These are phyloP conservation scores for Cryptosporidium viatorum DNA, from an alignment of 169 alveolate species.

Conservation along the genomic window DNA sequence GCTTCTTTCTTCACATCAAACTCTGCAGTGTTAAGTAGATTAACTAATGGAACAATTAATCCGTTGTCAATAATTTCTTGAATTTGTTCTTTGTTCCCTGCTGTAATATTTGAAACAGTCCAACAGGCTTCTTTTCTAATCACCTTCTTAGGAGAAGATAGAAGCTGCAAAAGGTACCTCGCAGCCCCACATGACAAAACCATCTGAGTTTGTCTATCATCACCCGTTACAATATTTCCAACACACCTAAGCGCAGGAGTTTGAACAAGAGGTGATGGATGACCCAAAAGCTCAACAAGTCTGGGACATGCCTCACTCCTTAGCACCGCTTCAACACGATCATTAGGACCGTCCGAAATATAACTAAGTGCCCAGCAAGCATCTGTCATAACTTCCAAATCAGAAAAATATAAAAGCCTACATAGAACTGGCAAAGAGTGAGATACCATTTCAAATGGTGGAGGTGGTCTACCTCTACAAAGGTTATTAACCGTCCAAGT, in stretches of 20 bases:
- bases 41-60: conserved; percentile 86
- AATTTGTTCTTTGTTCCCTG: conserved; percentile 90
- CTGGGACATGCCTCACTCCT: conserved; percentile 92
- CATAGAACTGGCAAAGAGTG: conserved; percentile 90
- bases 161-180: conserved; percentile 84
- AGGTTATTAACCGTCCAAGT: conserved; percentile 96
- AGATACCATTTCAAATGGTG: conserved; percentile 86
- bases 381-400: conserved; percentile 90
- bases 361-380: conserved; percentile 95
- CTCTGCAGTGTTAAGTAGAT: conserved; percentile 89
- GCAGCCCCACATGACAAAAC: conserved; percentile 93
- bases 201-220: conserved; percentile 94
- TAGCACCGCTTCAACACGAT: conserved; percentile 89
- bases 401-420: conserved; percentile 87
- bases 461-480: conserved; percentile 95
- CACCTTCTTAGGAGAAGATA: conserved; percentile 89
- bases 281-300: conserved; percentile 91
- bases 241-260: conserved; percentile 97
- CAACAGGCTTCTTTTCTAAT: conserved; percentile 98
- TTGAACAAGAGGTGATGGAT: conserved; percentile 88
- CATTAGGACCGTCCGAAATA: conserved; percentile 93
- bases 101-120: conserved; percentile 96
- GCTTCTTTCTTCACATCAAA: conserved; percentile 96
- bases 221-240: conserved; percentile 97
- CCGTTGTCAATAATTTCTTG: conserved; percentile 89